Base-by-base conservation (phyloP, 2,329 filamentous ascomycete genomes). In the Fusarium duplospermum region DNA sequence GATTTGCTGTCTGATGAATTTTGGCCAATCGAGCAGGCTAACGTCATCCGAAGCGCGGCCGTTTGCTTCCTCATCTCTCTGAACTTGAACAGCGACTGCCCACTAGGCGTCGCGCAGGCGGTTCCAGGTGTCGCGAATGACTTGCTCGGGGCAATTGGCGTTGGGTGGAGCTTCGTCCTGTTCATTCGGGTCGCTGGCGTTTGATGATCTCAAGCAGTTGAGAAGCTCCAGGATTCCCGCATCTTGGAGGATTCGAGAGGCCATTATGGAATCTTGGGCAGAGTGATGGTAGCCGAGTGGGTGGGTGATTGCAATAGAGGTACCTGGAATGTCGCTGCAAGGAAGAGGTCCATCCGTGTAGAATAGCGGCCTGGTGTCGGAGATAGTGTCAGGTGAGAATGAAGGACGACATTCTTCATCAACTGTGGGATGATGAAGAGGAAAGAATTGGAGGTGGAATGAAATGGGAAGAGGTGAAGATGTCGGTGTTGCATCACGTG, bases 1-100 rank as follows among this genome's bases (percentile, higher is more conserved):
- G n/a, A 67, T 67, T 22, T 67, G 59, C 38, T 63, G 64, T 36
- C 31, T 20, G 2, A 63, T 33, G 40, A 67, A 67, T 6, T 31
- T 33, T 38, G 64, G 64, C 64, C 59, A 67, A 24, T 67, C 64
- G 18, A 67, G 58, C 14, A 67, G 38, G 29, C 36, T 57, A 29
- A 42, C 52, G 22, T 63, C 29, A 16, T 63, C 20, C 4, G 38
- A 13, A 10, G 47, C 20, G 14, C 59, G 64, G 8, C 64, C 64
- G 8, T 45, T 31, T 24, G 56, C 47, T 27, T 63, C 29, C 16
- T 67, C 64, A 20, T 67, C 64, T 33, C 31, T 50, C 50, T 63
- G 47, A 22, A 63, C 61, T 22, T 20, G 45, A 11, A 56, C 33
- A 14, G 61, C 61, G 31, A 57, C 61, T 10, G 33, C 18, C 61